phyloP scores from a whole-genome alignment of 306 rosid genomes.

The Gillenia trifoliata region DNA sequence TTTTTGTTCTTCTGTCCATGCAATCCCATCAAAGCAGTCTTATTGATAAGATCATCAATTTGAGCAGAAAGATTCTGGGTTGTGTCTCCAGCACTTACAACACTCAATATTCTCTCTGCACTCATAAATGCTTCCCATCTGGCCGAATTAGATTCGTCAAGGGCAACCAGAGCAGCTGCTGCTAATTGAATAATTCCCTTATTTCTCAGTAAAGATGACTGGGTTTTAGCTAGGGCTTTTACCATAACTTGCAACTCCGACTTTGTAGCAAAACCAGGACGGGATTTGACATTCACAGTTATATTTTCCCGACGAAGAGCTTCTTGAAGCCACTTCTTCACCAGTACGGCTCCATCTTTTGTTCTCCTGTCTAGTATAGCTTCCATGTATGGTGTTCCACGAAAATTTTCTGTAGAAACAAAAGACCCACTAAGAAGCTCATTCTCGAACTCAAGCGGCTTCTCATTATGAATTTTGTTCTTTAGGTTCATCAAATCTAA shows the following conservation, averaged over 20 bases:
- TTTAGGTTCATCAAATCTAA: conserved; percentile 47
- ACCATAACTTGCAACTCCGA: conserved; percentile 69
- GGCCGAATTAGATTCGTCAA: conserved; percentile 57
- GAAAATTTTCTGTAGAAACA: conserved; percentile 67
- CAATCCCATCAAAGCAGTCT: conserved; percentile 66
- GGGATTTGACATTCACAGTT: conserved; percentile 54
- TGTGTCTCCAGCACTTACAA: conserved; percentile 74
- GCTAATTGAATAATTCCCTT: conserved; percentile 92
- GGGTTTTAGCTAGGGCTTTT: conserved; percentile 66
- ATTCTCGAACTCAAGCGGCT: conserved; percentile 26
- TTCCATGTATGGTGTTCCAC: conserved; percentile 77
- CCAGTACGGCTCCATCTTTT: conserved; percentile 69
- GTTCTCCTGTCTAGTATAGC: conserved; percentile 79
- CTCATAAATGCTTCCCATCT: conserved; percentile 85
- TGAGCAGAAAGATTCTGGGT: conserved; percentile 92
- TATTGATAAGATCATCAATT: conserved; percentile 75
- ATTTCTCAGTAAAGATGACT: conserved; percentile 64
- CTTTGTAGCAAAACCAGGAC: conserved; percentile 56
- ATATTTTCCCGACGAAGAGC: conserved; percentile 57
- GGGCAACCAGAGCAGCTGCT: conserved; percentile 61
- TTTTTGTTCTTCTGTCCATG: conserved; percentile 43
- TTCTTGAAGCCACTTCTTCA: conserved; percentile 96
- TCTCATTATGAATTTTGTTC: conserved; percentile 41
- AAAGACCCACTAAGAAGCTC: conserved; percentile 62
- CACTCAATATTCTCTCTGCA: conserved; percentile 64